Evolutionary conservation across 2,329 filamentous ascomycete genomes (phyloP), one percentile per base, ranked within the genome.

Genomic region (Fusarium sp.): DNA sequence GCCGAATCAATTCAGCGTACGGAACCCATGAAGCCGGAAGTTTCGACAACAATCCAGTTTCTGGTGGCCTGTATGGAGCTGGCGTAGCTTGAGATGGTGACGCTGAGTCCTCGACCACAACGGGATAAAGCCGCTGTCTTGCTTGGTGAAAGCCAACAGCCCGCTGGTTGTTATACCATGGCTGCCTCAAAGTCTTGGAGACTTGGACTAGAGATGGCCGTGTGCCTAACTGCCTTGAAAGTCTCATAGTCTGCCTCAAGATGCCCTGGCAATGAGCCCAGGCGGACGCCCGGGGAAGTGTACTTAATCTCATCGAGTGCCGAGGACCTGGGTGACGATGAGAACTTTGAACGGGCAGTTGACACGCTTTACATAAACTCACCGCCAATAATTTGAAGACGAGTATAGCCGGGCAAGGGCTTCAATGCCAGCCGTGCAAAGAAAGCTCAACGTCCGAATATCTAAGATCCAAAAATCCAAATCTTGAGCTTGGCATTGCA

Each of bases 1-100:
- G 84, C 51, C 94, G 91, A 75, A 92, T 88, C 13, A 97, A 88
- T 78, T 97, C 94, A 50, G 90, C 94, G 76, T 96, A 97, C 1
- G 94, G 94, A 4, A 96, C 85, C 85, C 90, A 90, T 59, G 91
- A 88, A 18, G 82, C 68, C 2, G 94, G 94, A 3, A 97, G 83
- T 54, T 84, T 80, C 3, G 93, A 91, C 31, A 97, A 82, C 6
- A 96, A 76, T 13, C 94, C 93, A 1, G 88, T 89, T 15, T 84
- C 90, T 3, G 94, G 93, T n/a, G 90, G 86, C n/a, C 81, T 78
- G 78, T 95, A 95, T n/a, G 78, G 73, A 16, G 74, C 41, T 41
- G 53, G 58, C 43, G 56, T 31, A 13, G 28, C 48, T 52, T 46
- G 53, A 51, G 50, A 31, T 41, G 68, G 58, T 47, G 65, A 64